Conservation (phyloP, 2,329 filamentous ascomycete species). For the Cladosporium sp. region DNA sequence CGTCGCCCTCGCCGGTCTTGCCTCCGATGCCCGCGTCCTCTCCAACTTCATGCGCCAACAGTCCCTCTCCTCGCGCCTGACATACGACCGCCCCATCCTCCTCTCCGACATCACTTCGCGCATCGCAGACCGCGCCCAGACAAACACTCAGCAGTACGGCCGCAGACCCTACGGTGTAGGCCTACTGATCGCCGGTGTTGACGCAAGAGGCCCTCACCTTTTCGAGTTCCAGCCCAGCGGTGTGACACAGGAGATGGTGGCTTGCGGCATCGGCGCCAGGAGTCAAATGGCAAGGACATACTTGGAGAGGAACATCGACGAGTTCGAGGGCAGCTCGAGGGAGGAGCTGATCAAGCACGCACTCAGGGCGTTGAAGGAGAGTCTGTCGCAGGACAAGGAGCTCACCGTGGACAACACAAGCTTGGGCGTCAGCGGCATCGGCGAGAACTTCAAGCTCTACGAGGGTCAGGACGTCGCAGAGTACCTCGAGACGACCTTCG, state of each 20-base stretch:
- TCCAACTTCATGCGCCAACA: constrained; percentile 99
- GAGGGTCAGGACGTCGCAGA: constrained; percentile 84
- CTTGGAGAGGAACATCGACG: constrained; percentile 85
- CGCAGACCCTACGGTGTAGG: constrained; percentile 96
- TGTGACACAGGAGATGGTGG: constrained; percentile 95
- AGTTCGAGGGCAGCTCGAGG: constrained; percentile 72
- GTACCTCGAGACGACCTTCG: constrained; percentile 73
- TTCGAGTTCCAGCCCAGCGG: constrained; percentile 98
- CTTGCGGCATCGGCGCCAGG: constrained; percentile 91
- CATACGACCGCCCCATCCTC: constrained; percentile 90
- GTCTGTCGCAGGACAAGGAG: constrained; percentile 94
- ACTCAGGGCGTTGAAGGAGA: constrained; percentile 89
- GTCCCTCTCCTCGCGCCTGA: constrained; percentile 91
- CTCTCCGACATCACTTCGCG: constrained; percentile 84
- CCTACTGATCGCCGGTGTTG: constrained; percentile 86
- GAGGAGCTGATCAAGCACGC: constrained; percentile 92
- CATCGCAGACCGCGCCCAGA: constrained; percentile 95
- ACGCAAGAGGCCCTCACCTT: constrained; percentile 89
- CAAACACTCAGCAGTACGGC: constrained; percentile 97
- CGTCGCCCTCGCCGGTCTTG: constrained; percentile 92
- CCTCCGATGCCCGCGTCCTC: constrained; percentile 95
- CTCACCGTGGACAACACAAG: constrained; percentile 96
- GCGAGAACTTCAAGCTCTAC: constrained; percentile 86
- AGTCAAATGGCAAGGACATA: constrained; percentile 98
- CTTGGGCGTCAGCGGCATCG: constrained; percentile 81